Evolutionary conservation across 495 filamentous ascomycete genomes (phyloP), one percentile per base, ranked within the genome.

Genomic region (Daldinia vernicosa): DNA sequence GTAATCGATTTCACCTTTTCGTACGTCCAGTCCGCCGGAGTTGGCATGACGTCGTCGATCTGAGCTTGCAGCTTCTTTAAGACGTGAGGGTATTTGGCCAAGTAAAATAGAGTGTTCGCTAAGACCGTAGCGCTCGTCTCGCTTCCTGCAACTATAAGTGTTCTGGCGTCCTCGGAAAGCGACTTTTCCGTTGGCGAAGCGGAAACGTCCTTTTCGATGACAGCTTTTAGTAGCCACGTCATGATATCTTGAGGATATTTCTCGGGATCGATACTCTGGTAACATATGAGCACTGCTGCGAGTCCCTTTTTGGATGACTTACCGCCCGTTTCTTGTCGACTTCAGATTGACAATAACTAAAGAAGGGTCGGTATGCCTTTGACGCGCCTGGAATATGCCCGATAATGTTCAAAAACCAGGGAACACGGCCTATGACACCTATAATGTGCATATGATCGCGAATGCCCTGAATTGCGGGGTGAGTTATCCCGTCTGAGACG

Each of bases 391-490:
- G 75, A 14, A 77, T 22, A 19, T 58, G 60, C 1, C 24, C 14
- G 1, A 69, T 14, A 11, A 75, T 57, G 22, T 66, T 68, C 9
- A 80, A 66, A 7, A 84, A 15, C 83, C 83, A 84, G 0, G 79
- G 72, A 3, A 80, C 27, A 50, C 79, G 75, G 8, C 67, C 75
- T 8, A 80, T 52, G 2, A 77, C 55, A 3, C 79, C 77, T 28
- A 84, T 24, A 2, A 72, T 60, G 9, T 69, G 59, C 76, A 84
- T 78, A 32, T 78, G 76, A 0, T 69, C 53, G 22, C 77, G 74
- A 12, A 84, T 45, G 2, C 67, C 62, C 11, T 66, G 72, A 19
- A 83, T 70, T 1, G 80, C 76, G 3, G 73, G 78, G 37, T 75
- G 70, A 6, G 71, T 60, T 27, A 66, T 63, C 0, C 70, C 74